Evolutionary conservation across 2,329 filamentous ascomycete genomes (phyloP), one percentile per base, ranked within the genome.

Genomic region (Beauveria australis): DNA sequence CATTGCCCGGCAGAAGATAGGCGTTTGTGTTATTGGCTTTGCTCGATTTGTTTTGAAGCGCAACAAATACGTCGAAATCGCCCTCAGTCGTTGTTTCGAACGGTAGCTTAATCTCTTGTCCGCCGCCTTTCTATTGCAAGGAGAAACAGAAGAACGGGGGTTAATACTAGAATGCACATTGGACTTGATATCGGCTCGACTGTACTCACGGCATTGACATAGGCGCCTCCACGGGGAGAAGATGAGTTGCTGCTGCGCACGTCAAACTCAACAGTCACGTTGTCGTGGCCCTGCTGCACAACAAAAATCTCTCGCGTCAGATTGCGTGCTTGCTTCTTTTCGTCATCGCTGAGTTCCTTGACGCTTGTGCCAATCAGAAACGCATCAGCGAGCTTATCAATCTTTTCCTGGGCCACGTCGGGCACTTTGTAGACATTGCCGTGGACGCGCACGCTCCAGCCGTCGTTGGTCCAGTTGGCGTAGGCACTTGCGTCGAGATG

Each of bases 351-450:
- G 5, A 92, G 78, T 16, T 85, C 73, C 10, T 81, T 71, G 41
- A 91, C 80, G 12, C 56, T 59, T 18, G 56, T 59, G 59, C 80
- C 79, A 6, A 82, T 84, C 73, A 92, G 91, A 37, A 84, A 72
- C 65, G 12, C 47, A 8, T 91, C 85, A 61, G 88, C 87, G 3
- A 92, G 77, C 43, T 86, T 78, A 65, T 92, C 81, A 51, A 92
- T 75, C 66, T 84, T 89, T 40, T 77, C 75, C 65, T 84, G 77
- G 1, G 80, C 81, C 40, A 89, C 86, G 62, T 89, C 82, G 1
- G 89, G 89, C 63, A 88, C 82, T 72, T 91, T 92, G 78, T 87
- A 92, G n/a, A 92, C 86, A 67, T 91, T 91, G 66, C 89, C 89
- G 65, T 89, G 89, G 64, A 92, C 83, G 30, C 88, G 81, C 3